Evolutionary conservation across 352 stramenopile species (phyloP).

Genomic region (Globisporangium viniferum): DNA sequence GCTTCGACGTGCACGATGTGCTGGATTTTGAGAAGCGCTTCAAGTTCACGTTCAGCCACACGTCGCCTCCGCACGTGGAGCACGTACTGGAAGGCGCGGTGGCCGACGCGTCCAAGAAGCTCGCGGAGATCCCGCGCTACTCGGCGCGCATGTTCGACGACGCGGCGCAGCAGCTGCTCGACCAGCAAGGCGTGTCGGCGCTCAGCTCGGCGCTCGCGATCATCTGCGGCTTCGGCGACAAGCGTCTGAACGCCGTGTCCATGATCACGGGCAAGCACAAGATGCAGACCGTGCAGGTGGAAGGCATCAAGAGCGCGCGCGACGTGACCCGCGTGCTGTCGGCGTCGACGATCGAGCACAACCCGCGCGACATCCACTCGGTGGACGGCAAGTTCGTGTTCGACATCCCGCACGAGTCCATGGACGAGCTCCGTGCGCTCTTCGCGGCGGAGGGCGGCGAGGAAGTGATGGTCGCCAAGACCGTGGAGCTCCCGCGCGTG

Average conservation of each 20-base stretch:
- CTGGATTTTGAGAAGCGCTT: conserved; percentile 74
- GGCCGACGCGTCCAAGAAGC: conserved; percentile 48
- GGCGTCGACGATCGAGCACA: conserved; percentile 36
- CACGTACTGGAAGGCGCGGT: conserved; percentile 58
- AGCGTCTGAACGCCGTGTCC: conserved; percentile 59
- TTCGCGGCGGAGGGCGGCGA: conserved; percentile 27
- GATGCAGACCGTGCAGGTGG: conserved; percentile 68
- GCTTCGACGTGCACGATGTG: conserved; percentile 59
- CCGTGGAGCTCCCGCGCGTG: conserved; percentile 55
- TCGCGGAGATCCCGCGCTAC: conserved; percentile 43
- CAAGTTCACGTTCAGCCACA: conserved; percentile 71
- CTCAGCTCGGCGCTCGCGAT: conserved; percentile 69
- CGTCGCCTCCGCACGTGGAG: conserved; percentile 49
- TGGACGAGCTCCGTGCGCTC: conserved; percentile 46
- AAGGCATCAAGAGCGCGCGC: conserved; percentile 39
- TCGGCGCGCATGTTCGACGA: conserved; percentile 57
- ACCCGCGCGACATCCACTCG: conserved; percentile 45
- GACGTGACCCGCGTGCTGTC: conserved; percentile 45
- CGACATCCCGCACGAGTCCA: conserved; percentile 49
- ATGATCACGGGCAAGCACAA: conserved; percentile 72
- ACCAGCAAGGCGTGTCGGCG: conserved; percentile 48
- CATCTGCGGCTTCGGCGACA: conserved; percentile 73
- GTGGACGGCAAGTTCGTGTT: conserved; percentile 71
- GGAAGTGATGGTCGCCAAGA: conserved; percentile 37
- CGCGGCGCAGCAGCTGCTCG: conserved; percentile 46